phyloP scores from a whole-genome alignment of 768 basidiomycete species.

The Calvatia gigantea region DNA sequence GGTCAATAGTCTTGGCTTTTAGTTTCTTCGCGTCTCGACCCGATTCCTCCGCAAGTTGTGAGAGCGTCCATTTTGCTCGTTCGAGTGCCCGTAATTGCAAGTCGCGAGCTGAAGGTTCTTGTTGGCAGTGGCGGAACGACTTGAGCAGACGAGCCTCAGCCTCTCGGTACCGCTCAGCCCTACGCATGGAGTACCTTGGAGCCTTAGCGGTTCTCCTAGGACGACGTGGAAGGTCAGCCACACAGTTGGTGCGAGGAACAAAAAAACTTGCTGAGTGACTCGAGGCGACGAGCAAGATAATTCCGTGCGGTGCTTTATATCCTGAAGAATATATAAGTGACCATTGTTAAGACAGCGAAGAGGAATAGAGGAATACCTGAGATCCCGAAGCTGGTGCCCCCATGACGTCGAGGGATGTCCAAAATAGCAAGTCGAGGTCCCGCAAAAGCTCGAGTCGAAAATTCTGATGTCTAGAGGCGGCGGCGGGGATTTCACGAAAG shows the following conservation, averaged over 20 bases:
- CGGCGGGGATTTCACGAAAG: not conserved
- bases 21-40: not conserved
- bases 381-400: not conserved
- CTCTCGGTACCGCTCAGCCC: conserved; percentile 6
- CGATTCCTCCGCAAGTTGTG: conserved; percentile 7
- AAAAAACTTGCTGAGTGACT: not conserved
- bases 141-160: conserved; percentile 5
- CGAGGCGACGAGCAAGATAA: not conserved
- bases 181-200: not conserved
- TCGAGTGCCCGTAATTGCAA: conserved; percentile 4
- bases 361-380: not conserved
- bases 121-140: not conserved
- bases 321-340: not conserved
- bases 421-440: not conserved
- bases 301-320: not conserved
- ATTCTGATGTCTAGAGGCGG: not conserved
- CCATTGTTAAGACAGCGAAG: not conserved
- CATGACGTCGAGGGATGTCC: conserved; percentile 2
- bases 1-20: not conserved
- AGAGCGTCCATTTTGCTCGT: not conserved
- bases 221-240: not conserved
- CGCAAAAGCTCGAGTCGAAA: not conserved
- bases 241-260: not conserved
- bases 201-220: not conserved
- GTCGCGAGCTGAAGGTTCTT: conserved; percentile 3